Base-by-base conservation (phyloP, 2,329 filamentous ascomycete genomes). In the Didymella pomorum region DNA sequence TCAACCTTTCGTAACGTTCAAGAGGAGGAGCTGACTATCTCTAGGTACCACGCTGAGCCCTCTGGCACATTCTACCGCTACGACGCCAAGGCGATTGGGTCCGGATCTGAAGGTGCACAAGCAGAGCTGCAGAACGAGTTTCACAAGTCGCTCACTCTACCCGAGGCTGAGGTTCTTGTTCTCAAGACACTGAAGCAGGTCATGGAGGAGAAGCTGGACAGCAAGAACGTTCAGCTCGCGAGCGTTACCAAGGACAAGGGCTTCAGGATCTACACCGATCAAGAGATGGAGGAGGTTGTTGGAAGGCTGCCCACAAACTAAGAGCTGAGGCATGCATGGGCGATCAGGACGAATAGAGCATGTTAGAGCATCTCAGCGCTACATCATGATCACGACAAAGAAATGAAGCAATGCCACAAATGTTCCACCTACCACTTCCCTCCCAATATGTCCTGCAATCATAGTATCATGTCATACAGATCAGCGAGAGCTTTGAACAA, bases 161-260 rank as follows among this genome's bases (percentile, higher is more conserved):
- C 86, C 56, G 95, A 99, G 76, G 95, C 95, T 58, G 95, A 99
- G 82, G 95, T 93, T 3, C 82, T 99, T 66, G 93, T 97, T 50
- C 84, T 99, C 74, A 98, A 98, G 87, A 99, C 95, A 35, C 80
- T 99, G 78, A 99, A 98, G 86, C 95, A 99, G 82, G 95, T 99
- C 69, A 99, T 99, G 95, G 95, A 99, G 82, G 95, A 99, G 87
- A 99, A 99, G 84, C 85, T 99, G 61, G 95, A 99, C 78, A 87
- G 93, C 65, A 99, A 99, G 87, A 99, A 99, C 76, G 95, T 99
- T 66, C 95, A 99, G 83, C 81, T 99, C 69, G 95, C 95, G 52
- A 98, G 94, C 76, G 95, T 99, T 57, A 99, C 95, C 63, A 96
- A 93, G 84, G 94, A 97, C 68, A 94, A 91, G 81, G 95, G 95